Conservation (phyloP, 257 asterid species). For the Coffea eugenioides region DNA sequence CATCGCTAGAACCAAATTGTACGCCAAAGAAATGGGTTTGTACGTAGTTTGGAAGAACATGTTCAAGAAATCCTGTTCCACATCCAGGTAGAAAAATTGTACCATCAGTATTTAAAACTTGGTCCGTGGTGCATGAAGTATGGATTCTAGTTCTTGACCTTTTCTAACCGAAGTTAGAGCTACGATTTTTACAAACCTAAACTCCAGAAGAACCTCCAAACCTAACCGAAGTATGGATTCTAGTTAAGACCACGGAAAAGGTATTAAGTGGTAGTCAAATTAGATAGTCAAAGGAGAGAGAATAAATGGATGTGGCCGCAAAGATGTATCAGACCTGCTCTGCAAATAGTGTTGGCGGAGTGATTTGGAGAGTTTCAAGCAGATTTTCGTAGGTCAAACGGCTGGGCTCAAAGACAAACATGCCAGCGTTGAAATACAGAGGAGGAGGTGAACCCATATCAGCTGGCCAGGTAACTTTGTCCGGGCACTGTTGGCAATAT, state of each 20-base stretch:
- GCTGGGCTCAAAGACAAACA: conserved; percentile 59
- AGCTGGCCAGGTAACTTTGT: conserved; percentile 50
- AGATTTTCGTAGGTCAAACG: conserved; percentile 37
- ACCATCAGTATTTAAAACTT: not conserved
- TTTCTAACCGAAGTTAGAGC: no score
- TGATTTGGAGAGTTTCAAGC: conserved; percentile 39
- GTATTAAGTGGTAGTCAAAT: not conserved
- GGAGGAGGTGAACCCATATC: conserved; percentile 56
- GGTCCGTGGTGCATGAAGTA: not conserved
- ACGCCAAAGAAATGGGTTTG: conserved; percentile 54
- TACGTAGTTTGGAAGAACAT: conserved; percentile 50
- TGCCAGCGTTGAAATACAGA: conserved; percentile 58
- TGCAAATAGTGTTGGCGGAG: conserved; percentile 59
- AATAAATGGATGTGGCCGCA: not conserved
- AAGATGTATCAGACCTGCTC: conserved; percentile 42
- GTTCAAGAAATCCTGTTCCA: conserved; percentile 64
- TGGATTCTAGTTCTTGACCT: no score
- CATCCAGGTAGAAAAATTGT: not conserved
- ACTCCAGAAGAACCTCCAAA: no score
- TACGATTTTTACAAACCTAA: no score
- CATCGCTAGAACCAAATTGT: conserved; percentile 70
- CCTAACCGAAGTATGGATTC: no score
- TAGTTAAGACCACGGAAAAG: not conserved
- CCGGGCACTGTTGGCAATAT: conserved; percentile 64
- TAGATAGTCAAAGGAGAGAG: not conserved